These are phyloP conservation scores for Angomonas desouzai DNA, from an alignment of 208 protist species.

Conservation along the genomic window DNA sequence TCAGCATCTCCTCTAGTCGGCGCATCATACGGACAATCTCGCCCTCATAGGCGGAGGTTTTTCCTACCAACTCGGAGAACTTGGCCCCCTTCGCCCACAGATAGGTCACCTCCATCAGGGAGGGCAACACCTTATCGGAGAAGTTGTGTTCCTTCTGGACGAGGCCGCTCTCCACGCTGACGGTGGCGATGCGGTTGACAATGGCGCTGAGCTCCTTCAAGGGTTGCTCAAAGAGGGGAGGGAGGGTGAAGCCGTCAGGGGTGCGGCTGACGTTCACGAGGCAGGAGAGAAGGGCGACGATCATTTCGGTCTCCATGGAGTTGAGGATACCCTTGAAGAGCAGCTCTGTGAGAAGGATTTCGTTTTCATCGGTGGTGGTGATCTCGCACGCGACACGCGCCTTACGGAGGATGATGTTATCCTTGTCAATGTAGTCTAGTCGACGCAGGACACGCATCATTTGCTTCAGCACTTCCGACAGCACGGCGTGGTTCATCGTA, in stretches of 20 bases:
- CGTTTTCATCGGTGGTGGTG: slow-evolving; percentile 96
- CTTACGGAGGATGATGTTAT: slow-evolving; percentile 98
- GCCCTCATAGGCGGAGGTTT: slow-evolving; percentile 98
- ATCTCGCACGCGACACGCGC: slow-evolving; percentile 98
- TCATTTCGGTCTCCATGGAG: slow-evolving; percentile 95
- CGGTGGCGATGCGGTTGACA: slow-evolving; percentile 89
- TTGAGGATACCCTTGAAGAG: slow-evolving; percentile 98
- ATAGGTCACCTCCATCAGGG: slow-evolving; percentile 96
- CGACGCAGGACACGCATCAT: slow-evolving; percentile 97
- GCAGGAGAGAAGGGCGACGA: slow-evolving; percentile 93
- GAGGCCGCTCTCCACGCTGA: slow-evolving; percentile 92
- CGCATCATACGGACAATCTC: slow-evolving; percentile 98
- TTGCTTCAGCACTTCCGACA: slow-evolving; percentile 93
- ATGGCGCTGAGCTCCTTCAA: slow-evolving; percentile 89
- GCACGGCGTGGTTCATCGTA: slow-evolving; percentile 79
- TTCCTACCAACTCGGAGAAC: slow-evolving; percentile 96
- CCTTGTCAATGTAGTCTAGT: slow-evolving; percentile 95
- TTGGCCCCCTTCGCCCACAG: slow-evolving; percentile 96
- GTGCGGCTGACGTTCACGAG: slow-evolving; percentile 96
- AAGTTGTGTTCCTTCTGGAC: slow-evolving; percentile 73
- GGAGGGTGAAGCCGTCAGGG: slow-evolving; percentile 83
- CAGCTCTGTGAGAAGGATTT: slow-evolving; percentile 98
- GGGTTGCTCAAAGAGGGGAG: slow-evolving; percentile 84
- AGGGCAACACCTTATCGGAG: slow-evolving; percentile 92
- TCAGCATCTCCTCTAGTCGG: slow-evolving; percentile 97